Percentiles rank a stretch among this genome's conserved stretches.
phyloP scores from a whole-genome alignment of 345 rosid species.

The Xanthoceras sorbifolium region DNA sequence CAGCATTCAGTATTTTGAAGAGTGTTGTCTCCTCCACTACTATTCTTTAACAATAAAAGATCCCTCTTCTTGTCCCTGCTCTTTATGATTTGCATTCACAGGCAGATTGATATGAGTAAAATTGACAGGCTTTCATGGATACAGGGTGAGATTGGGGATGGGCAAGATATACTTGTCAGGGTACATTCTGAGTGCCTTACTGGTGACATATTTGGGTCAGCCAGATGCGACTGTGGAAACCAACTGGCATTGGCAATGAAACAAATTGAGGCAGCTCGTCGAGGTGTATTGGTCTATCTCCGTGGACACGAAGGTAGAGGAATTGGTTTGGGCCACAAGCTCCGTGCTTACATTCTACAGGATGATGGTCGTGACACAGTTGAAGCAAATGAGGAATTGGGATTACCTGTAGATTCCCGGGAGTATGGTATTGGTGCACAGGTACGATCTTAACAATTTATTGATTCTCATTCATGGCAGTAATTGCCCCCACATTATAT shows the following conservation, averaged over 20 bases:
- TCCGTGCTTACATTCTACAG: slow-evolving; percentile 69
- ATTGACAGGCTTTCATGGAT: background rate
- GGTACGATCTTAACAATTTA: slow-evolving; percentile 36
- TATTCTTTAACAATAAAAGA: background rate
- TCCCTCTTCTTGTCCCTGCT: background rate
- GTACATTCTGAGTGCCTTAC: slow-evolving; percentile 94
- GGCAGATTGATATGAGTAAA: background rate
- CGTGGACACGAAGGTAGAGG: slow-evolving; percentile 95
- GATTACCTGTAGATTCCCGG: slow-evolving; percentile 79
- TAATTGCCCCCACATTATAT: background rate
- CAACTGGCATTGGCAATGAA: slow-evolving; percentile 81
- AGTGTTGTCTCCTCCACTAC: background rate
- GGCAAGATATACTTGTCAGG: slow-evolving; percentile 78
- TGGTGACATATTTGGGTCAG: slow-evolving; percentile 92
- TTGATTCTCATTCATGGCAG: background rate
- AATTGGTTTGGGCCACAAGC: slow-evolving; percentile 86
- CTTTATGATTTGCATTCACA: background rate
- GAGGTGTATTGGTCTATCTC: slow-evolving; percentile 81
- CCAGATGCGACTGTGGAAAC: slow-evolving; percentile 74
- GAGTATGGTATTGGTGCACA: slow-evolving; percentile 94
- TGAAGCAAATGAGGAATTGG: slow-evolving; percentile 63
- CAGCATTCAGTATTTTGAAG: background rate
- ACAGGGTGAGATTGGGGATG: slow-evolving; percentile 79
- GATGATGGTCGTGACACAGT: slow-evolving; percentile 68
- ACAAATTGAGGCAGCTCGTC: slow-evolving; percentile 77